phyloP scores from a whole-genome alignment of 2,329 filamentous ascomycete genomes.

The Onygenales sp. region DNA sequence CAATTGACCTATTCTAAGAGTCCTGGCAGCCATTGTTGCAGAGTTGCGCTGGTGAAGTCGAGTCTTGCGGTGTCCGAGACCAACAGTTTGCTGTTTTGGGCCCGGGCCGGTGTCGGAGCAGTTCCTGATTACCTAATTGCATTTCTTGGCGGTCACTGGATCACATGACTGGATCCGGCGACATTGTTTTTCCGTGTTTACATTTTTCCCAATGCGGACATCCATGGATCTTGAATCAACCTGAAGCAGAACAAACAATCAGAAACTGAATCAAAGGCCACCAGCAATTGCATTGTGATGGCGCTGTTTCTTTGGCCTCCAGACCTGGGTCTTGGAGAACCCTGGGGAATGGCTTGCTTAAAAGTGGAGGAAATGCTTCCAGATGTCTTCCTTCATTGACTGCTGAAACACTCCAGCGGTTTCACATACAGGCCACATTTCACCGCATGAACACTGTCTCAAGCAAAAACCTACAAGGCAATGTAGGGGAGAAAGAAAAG shows the following conservation, averaged over 20 bases:
- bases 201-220: background rate
- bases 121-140: background rate
- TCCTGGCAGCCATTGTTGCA: constrained; percentile 49
- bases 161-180: background rate
- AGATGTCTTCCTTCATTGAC: background rate
- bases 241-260: background rate
- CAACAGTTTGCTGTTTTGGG: background rate
- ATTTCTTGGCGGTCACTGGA: background rate
- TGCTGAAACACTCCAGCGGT: background rate
- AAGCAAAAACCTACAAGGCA: too few species aligned
- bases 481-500: background rate
- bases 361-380: background rate
- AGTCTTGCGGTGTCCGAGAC: too few species aligned
- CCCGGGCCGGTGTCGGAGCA: background rate
- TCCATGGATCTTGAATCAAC: too few species aligned
- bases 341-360: too few species aligned
- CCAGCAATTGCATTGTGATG: too few species aligned
- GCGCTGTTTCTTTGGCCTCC: too few species aligned
- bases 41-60: background rate
- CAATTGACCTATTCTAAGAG: constrained; percentile 57
- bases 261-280: background rate
- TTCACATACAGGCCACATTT: background rate
- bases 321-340: too few species aligned
- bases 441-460: too few species aligned
- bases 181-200: background rate